These are phyloP conservation scores for Flaveria brownii DNA, from an alignment of 129 eudicot species.

Conservation along the genomic window DNA sequence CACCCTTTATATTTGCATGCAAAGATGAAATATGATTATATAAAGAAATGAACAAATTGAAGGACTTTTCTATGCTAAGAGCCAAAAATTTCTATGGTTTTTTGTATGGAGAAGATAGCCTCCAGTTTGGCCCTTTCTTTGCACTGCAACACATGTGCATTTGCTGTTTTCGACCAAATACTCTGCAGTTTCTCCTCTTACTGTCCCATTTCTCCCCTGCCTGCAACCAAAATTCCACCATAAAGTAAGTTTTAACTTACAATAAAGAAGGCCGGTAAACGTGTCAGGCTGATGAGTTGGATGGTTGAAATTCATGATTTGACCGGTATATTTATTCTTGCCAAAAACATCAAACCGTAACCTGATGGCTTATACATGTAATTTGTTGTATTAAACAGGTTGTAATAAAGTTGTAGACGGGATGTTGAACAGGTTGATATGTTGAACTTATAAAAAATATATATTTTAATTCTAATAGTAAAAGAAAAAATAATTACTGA, in stretches of 20 bases:
- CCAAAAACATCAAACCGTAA: neutral
- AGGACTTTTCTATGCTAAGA: constrained; percentile 49
- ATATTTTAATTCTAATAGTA: no score
- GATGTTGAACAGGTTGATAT: neutral
- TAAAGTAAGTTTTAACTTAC: neutral
- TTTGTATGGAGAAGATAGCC: constrained; percentile 78
- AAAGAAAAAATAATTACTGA: no score
- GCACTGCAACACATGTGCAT: constrained; percentile 83
- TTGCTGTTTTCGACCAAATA: constrained; percentile 61
- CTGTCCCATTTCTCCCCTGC: constrained; percentile 43
- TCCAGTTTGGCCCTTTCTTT: constrained; percentile 65
- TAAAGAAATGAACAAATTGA: neutral
- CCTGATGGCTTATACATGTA: neutral
- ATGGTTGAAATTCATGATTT: neutral
- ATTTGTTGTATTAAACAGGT: neutral
- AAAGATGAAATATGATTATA: no score
- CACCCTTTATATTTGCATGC: no score
- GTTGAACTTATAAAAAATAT: neutral
- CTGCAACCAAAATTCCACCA: constrained; percentile 32
- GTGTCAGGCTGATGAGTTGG: neutral
- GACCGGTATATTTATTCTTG: neutral
- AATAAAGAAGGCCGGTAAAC: neutral
- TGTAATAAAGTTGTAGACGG: neutral
- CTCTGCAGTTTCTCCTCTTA: constrained; percentile 76
- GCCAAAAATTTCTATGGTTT: constrained; percentile 67